Evolutionary conservation across 2,329 filamentous ascomycete genomes (phyloP), one percentile per base, ranked within the genome.

Genomic region (Penicillium sp.): DNA sequence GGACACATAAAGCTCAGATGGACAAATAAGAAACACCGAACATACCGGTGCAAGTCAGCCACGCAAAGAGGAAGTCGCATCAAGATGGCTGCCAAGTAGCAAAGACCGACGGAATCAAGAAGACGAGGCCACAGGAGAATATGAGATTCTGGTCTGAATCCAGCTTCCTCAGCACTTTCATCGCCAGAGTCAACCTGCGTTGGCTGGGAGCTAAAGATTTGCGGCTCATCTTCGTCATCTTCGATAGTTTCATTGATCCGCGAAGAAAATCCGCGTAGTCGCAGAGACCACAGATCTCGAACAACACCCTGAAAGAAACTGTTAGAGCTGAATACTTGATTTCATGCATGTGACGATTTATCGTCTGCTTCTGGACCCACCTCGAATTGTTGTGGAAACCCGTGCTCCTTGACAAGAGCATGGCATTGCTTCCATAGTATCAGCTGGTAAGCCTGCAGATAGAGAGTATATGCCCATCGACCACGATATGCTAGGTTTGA

Each of bases 281-380:
- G 84, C 47, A 97, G 76, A 48, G 87, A 81, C 93, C 94, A 99
- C 13, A 99, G 81, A 69, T 96, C 92, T 54, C 87, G 85, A 5
- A 95, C 86, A 9, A 96, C 80, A 7, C 78, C 65, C 77, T 82
- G 55, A 31, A 28, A 43, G 36, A 40, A 24, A 24, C n/a, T 24
- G 6, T 52, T 29, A 53, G 23, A 24, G 39, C 10, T 23, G 5
- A 18, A 28, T 13, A 29, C 23, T n/a, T 18, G 29, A 18, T 18
- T 10, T 28, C 1, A 8, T 14, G n/a, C 10, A 16, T 36, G n/a
- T 14, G 29, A 31, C 11, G 29, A 31, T 14, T 31, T 31, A 31
- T 31, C 29, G 29, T 31, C n/a, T n/a, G n/a, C n/a, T 31, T 5
- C 14, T 18, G 26, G 29, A 52, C 49, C 23, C 62, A 84, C 87